These are phyloP conservation scores for Phyllosticta capitalensis DNA, from an alignment of 2,329 filamentous ascomycete genomes.

Conservation along the genomic window DNA sequence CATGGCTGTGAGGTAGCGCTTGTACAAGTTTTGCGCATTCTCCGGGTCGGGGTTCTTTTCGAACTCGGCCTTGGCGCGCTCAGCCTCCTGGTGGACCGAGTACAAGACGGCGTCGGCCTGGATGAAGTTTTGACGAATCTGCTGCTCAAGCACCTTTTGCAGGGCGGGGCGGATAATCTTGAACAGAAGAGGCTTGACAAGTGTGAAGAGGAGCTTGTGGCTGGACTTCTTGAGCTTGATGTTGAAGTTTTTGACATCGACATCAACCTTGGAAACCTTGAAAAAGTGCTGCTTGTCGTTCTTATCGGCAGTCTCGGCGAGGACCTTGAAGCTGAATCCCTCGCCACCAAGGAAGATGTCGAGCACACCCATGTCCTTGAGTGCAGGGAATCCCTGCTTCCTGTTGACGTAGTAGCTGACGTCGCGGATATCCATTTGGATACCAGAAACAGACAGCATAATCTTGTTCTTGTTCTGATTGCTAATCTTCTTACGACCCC, in stretches of 20 bases:
- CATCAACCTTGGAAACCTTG: constrained; percentile 83
- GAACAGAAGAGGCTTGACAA: constrained; percentile 82
- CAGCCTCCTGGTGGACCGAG: constrained; percentile 73
- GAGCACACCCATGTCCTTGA: constrained; percentile 80
- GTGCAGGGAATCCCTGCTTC: constrained; percentile 83
- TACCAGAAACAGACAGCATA: constrained; percentile 75
- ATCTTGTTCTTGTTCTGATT: constrained; percentile 77
- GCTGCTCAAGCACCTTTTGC: constrained; percentile 80
- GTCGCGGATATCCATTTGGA: constrained; percentile 83
- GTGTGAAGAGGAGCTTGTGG: constrained; percentile 79
- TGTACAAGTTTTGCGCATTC: constrained; percentile 72
- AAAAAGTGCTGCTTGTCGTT: constrained; percentile 75
- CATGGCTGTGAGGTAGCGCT: constrained; percentile 66
- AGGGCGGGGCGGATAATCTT: constrained; percentile 75
- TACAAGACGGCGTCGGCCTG: constrained; percentile 65
- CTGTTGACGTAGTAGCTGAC: constrained; percentile 92
- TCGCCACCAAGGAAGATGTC: constrained; percentile 81
- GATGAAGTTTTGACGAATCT: constrained; percentile 73
- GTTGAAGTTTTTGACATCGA: constrained; percentile 70
- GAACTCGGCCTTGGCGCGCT: constrained; percentile 58
- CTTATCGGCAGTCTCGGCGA: constrained; percentile 70
- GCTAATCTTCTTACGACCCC: constrained; percentile 78
- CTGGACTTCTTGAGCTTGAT: constrained; percentile 92
- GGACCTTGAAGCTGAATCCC: constrained; percentile 86
- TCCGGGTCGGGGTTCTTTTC: constrained; percentile 56